Evolutionary conservation across 2,329 filamentous ascomycete genomes (phyloP), one percentile per base, ranked within the genome.

Genomic region (Phialophora macrospora): DNA sequence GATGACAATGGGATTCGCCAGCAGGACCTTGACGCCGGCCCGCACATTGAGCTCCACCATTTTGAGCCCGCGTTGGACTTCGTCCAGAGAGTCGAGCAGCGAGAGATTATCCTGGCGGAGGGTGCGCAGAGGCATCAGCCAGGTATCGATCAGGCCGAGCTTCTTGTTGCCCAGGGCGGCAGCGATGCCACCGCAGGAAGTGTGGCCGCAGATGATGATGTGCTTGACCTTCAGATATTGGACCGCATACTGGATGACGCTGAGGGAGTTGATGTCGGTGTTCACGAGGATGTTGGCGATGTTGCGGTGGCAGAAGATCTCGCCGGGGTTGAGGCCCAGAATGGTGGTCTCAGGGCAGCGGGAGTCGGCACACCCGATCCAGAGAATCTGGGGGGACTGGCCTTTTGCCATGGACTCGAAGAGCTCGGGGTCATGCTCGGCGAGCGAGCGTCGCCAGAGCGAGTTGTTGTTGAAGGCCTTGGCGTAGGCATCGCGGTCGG

Each of bases 271-370:
- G 76, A 94, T 85, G 76, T 96, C 92, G 72, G 87, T 88, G 22
- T 88, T 81, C 64, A 88, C 87, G 69, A 96, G 80, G 74, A 94
- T 87, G 81, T 96, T 96, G 78, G 91, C 92, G 76, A 96, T 93
- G 82, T 96, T 96, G 76, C 92, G 90, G 82, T 96, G 92, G 60
- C 92, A 90, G 77, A 96, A 96, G 71, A 96, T 88, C 73, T 96
- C 91, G 65, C 92, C 92, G 2, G 92, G 91, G 74, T 91, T 84
- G 12, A 70, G 64, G 73, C 90, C 88, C 30, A 93, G 85, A 74
- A 96, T 85, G 56, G 88, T 92, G 4, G 91, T 94, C 78, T 95
- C 92, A 1, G 92, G 92, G 71, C 91, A 89, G 70, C 92, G 90
- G 46, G 89, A 92, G 81, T 96, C 92, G 73, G 91, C 90, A 80